phyloP scores from a whole-genome alignment of 192 early-diverging fungal genomes.

The Mortierella claussenii region DNA sequence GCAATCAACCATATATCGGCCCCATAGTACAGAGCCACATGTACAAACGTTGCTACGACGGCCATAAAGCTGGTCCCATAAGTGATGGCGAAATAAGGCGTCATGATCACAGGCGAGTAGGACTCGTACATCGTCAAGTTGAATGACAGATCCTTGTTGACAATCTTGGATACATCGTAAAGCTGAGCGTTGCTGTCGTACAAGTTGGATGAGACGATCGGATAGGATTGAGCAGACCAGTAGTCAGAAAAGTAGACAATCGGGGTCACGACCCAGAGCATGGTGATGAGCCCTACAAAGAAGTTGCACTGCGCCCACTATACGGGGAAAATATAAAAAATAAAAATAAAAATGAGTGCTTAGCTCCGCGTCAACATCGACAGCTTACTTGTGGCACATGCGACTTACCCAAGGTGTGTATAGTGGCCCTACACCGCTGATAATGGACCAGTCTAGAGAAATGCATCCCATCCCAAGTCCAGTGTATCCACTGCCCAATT shows the following conservation, averaged over 20 bases:
- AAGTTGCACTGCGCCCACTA: conserved; percentile 73
- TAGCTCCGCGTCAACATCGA: background rate
- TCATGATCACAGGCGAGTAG: conserved; percentile 57
- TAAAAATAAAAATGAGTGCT: background rate
- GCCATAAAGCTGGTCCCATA: conserved; percentile 67
- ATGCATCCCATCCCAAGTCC: conserved; percentile 80
- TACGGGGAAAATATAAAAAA: conserved; percentile 6
- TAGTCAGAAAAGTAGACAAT: conserved; percentile 70
- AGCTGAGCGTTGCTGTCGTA: conserved; percentile 36
- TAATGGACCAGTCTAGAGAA: conserved; percentile 75
- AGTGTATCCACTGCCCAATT: conserved; percentile 56
- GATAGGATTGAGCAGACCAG: conserved; percentile 60
- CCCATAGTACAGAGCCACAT: conserved; percentile 75
- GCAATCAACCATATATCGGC: conserved; percentile 62
- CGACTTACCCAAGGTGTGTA: conserved; percentile 46
- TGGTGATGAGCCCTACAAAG: conserved; percentile 67
- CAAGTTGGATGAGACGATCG: conserved; percentile 43
- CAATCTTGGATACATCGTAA: conserved; percentile 33
- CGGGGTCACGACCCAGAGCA: conserved; percentile 78
- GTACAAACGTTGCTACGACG: conserved; percentile 66
- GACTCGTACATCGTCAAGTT: conserved; percentile 56
- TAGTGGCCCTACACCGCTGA: conserved; percentile 42
- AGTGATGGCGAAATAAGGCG: conserved; percentile 60
- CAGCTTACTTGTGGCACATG: background rate
- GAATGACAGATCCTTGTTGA: conserved; percentile 44